phyloP scores from a whole-genome alignment of 331 rosid genomes.

The Quercus tomentella region DNA sequence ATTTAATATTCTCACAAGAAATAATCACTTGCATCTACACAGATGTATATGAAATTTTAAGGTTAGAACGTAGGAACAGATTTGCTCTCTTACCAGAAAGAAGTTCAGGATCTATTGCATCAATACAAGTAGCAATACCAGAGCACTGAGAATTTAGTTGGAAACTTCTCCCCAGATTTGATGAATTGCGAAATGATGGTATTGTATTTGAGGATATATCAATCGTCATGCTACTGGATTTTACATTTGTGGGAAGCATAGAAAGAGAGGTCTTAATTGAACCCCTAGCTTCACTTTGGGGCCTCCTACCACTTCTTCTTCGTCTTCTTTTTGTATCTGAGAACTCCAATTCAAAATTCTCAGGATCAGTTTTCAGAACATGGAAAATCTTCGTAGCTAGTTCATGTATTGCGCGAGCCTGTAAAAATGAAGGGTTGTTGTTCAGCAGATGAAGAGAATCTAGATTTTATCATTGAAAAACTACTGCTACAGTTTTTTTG shows the following conservation, averaged over 20 bases:
- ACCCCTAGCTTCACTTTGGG: constrained; percentile 32
- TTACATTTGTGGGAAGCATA: constrained; percentile 9
- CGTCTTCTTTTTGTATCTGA: constrained; percentile 36
- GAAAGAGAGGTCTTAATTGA: constrained; percentile 16
- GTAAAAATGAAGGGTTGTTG: constrained; percentile 5
- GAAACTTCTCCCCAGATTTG: constrained; percentile 14
- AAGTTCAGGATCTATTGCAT: constrained; percentile 23
- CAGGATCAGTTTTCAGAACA: constrained; percentile 38
- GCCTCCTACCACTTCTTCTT: constrained; percentile 17
- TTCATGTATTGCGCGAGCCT: constrained; percentile 64
- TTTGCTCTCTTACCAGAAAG: constrained; percentile 24
- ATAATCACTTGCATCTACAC: background rate
- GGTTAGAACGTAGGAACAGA: background rate
- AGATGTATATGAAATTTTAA: background rate
- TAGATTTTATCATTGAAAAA: background rate
- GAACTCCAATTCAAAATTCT: constrained; percentile 49
- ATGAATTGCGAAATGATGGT: constrained; percentile 22
- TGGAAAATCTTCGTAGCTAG: constrained; percentile 48
- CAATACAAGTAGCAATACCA: constrained; percentile 9
- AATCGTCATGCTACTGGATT: constrained; percentile 18
- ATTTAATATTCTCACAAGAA: background rate
- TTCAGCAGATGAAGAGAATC: constrained; percentile 2
- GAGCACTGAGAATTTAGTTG: constrained; percentile 16
- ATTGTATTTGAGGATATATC: constrained; percentile 18
- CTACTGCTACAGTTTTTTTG: background rate